phyloP scores from a whole-genome alignment of 305 asterid genomes.

The Ilex paraguariensis region DNA sequence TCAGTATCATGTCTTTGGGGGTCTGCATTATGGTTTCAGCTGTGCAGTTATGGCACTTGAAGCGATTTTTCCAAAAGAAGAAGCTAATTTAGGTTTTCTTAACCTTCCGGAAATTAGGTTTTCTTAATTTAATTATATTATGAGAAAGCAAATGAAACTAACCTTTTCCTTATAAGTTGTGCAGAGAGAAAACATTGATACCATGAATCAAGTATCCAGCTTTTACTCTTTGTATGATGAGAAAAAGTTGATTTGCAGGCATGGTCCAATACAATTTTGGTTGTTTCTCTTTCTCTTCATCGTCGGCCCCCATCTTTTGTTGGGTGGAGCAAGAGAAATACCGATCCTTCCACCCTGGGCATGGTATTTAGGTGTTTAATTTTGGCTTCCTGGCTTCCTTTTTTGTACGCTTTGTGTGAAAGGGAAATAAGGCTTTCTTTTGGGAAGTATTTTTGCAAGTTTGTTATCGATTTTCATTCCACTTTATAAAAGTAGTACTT shows the following conservation, averaged over 20 bases:
- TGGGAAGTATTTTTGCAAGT: no score
- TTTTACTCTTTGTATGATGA: neutral
- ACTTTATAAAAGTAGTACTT: no score
- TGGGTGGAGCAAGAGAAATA: no score
- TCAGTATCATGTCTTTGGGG: slow-evolving; percentile 73
- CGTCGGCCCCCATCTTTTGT: no score
- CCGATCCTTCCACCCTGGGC: no score
- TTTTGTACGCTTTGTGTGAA: no score
- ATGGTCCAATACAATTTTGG: no score
- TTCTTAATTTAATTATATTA: slow-evolving; percentile 19
- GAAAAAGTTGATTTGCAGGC: neutral
- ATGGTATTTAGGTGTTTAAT: no score
- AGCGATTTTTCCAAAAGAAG: slow-evolving; percentile 79
- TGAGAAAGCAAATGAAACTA: slow-evolving; percentile 1
- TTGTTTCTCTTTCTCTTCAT: no score
- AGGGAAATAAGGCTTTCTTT: no score
- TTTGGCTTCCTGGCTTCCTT: no score
- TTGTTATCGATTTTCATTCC: no score
- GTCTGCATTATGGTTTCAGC: slow-evolving; percentile 60
- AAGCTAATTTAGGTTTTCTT: slow-evolving; percentile 57
- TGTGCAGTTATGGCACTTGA: slow-evolving; percentile 54
- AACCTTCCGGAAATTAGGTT: neutral
- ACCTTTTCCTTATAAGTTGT: slow-evolving; percentile 11
- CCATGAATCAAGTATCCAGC: neutral
- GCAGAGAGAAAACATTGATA: slow-evolving; percentile 13